These are phyloP conservation scores for Hypoxylon lienhwacheense DNA, from an alignment of 495 filamentous ascomycete species.

Conservation along the genomic window DNA sequence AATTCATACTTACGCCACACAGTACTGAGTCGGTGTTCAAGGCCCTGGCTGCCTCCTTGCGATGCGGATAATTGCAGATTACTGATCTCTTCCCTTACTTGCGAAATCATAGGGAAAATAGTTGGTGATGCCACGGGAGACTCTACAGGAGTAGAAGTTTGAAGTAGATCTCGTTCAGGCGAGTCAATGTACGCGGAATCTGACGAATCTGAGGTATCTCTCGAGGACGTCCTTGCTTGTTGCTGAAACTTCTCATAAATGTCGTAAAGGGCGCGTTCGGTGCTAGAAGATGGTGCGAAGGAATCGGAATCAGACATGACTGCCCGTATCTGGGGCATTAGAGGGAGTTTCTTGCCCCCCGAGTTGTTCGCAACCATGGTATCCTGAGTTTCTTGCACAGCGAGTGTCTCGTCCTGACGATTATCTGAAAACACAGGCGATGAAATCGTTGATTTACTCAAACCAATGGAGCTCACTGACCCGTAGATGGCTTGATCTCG, in stretches of 20 bases:
- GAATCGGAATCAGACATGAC: slow-evolving; percentile 24
- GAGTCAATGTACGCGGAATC: slow-evolving; percentile 5
- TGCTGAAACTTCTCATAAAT: slow-evolving; percentile 6
- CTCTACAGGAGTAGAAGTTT: neutral
- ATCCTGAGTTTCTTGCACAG: slow-evolving; percentile 35
- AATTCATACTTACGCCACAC: slow-evolving; percentile 37
- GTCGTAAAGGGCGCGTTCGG: slow-evolving; percentile 26
- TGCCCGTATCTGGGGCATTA: neutral
- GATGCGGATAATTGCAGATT: neutral
- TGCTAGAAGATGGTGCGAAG: slow-evolving; percentile 29
- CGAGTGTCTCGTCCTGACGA: slow-evolving; percentile 5
- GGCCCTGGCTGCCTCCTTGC: neutral
- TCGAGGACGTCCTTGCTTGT: neutral
- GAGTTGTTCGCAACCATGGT: slow-evolving; percentile 26
- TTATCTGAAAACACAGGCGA: slow-evolving; percentile 38
- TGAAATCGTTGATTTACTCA: slow-evolving; percentile 22
- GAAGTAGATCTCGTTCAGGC: neutral
- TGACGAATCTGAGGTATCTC: neutral
- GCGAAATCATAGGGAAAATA: slow-evolving; percentile 1
- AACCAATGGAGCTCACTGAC: slow-evolving; percentile 11
- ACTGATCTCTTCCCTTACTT: neutral
- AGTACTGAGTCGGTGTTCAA: slow-evolving; percentile 26
- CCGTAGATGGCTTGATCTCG: slow-evolving; percentile 11
- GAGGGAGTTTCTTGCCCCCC: slow-evolving; percentile 10
- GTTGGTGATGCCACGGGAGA: neutral